Evolutionary conservation across 129 eudicot genomes (phyloP).

Genomic region (Ambrosia artemisiifolia): DNA sequence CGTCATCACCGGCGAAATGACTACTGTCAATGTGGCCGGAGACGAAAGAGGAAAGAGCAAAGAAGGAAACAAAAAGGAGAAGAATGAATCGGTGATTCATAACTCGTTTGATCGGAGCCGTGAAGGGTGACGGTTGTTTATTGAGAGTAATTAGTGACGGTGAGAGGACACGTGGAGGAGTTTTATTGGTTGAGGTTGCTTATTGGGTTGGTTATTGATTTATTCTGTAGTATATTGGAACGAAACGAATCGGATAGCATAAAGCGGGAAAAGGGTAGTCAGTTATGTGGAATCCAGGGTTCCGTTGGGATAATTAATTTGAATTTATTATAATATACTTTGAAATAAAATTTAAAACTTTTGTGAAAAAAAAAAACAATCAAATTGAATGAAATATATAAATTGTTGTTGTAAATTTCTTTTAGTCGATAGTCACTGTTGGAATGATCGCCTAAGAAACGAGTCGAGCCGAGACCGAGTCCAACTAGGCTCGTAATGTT

Average conservation of each 20-base stretch:
- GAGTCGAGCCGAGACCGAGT: no score
- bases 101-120: not conserved
- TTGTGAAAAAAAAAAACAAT: no score
- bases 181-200: conserved; percentile 15
- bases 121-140: not conserved
- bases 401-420: no score
- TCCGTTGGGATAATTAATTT: no score
- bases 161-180: conserved; percentile 13
- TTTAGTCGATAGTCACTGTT: no score
- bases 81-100: conserved; percentile 40
- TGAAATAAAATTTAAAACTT: not conserved
- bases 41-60: conserved; percentile 29
- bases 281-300: not conserved
- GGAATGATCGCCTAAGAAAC: no score
- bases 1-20: not conserved
- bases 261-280: conserved; percentile 7
- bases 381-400: no score
- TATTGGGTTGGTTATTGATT: conserved; percentile 7
- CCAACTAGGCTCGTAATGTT: no score
- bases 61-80: conserved; percentile 29
- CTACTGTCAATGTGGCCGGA: no score
- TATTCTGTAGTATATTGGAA: not conserved
- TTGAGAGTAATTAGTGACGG: not conserved
- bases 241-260: conserved; percentile 12
- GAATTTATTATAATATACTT: no score